These are phyloP conservation scores for Candida endomychidarum DNA, from an alignment of 805 yeast species.

Conservation along the genomic window DNA sequence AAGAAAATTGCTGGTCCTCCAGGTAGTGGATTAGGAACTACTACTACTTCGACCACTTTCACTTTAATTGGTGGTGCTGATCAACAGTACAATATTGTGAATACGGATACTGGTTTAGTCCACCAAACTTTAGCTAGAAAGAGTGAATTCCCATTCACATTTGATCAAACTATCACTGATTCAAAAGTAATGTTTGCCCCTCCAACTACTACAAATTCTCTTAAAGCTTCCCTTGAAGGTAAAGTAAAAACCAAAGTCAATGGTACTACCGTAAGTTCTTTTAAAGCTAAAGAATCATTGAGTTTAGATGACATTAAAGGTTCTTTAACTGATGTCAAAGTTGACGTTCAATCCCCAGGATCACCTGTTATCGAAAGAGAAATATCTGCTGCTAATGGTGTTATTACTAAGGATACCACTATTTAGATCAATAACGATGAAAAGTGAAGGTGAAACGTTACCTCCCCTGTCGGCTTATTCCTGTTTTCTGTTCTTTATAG, in stretches of 20 bases:
- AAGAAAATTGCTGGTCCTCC: slow-evolving; percentile 17
- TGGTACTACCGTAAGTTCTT: slow-evolving; percentile 10
- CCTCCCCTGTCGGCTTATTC: too few species aligned
- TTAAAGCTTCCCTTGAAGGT: slow-evolving; percentile 7
- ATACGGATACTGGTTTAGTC: slow-evolving; percentile 9
- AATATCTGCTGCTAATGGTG: slow-evolving; percentile 17
- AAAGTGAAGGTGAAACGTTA: too few species aligned
- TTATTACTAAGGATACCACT: slow-evolving; percentile 15
- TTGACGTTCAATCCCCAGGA: slow-evolving; percentile 37
- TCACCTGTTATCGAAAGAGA: slow-evolving; percentile 42
- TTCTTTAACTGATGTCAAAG: slow-evolving; percentile 15
- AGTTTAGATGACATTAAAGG: slow-evolving; percentile 14
- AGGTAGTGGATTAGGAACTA: slow-evolving; percentile 13
- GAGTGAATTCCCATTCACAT: slow-evolving; percentile 15
- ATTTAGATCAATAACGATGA: too few species aligned
- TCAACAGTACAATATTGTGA: slow-evolving; percentile 7
- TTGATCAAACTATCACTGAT: slow-evolving; percentile 10
- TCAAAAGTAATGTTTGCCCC: slow-evolving; percentile 9
- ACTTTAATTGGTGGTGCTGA: slow-evolving; percentile 12
- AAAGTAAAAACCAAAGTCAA: slow-evolving; percentile 14
- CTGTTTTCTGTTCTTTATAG: background rate
- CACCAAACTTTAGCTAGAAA: slow-evolving; percentile 8
- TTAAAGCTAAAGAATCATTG: slow-evolving; percentile 14
- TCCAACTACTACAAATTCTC: slow-evolving; percentile 3
- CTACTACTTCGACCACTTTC: slow-evolving; percentile 9